Conservation (phyloP, 139 green algal species). For the Edaphochlamys debaryana region DNA sequence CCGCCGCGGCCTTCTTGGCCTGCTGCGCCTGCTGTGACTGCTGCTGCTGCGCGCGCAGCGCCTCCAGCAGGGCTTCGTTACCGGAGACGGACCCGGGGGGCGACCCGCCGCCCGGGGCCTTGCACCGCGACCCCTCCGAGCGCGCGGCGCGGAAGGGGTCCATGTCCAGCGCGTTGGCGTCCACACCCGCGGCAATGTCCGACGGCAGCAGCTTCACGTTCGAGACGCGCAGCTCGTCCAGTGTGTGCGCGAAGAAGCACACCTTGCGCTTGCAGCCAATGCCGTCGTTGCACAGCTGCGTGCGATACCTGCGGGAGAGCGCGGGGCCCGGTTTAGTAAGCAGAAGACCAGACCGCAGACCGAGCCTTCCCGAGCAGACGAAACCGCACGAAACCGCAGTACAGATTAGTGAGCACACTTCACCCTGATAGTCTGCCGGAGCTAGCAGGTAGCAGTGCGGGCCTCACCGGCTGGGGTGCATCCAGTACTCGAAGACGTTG, state of each 20-base stretch:
- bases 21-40: conserved; percentile 27
- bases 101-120: neutral
- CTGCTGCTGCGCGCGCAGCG: conserved; percentile 24
- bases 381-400: no score
- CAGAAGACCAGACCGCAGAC: no score
- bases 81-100: neutral
- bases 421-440: no score
- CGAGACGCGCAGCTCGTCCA: conserved; percentile 74
- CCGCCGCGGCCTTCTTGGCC: neutral
- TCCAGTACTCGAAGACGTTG: conserved; percentile 95
- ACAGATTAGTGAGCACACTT: neutral
- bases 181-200: conserved; percentile 17
- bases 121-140: neutral
- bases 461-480: no score
- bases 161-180: neutral
- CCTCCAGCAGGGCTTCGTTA: conserved; percentile 20
- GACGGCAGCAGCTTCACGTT: conserved; percentile 48
- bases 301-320: conserved; percentile 81
- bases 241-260: conserved; percentile 91
- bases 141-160: conserved; percentile 18
- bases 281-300: conserved; percentile 92
- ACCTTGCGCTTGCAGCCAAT: conserved; percentile 75
- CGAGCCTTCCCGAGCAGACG: no score
- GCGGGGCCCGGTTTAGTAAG: no score
- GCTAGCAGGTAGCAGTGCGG: no score